Evolutionary conservation across 1,139 yeast genomes (phyloP), one percentile per base, ranked within the genome.

Genomic region (Sporopachydermia cereana): DNA sequence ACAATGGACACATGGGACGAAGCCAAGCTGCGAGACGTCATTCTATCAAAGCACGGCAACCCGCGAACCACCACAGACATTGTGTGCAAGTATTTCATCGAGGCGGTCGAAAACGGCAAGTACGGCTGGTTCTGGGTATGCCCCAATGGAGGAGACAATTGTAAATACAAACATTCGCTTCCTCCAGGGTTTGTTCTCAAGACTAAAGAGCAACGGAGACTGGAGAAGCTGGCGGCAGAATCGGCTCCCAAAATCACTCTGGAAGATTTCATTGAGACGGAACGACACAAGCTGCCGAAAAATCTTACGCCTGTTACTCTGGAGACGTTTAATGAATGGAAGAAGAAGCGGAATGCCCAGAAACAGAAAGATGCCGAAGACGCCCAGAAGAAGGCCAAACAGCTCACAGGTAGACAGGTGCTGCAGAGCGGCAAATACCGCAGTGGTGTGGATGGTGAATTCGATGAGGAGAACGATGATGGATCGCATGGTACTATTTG

Each of bases 121-220:
- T 91, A 93, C 61, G 98, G 99, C 56, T 91, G 98, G 98, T 89
- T 91, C 66, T 91, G 98, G 99, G 75, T 76, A 27, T 91, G 99
- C 69, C 99, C 98, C 31, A 85, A 85, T 56, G 91, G 91, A 39
- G 96, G 96, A 51, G 79, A 82, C 54, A 82, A 77, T 47, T 93
- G 99, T 76, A 91, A 83, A 70, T 93, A 93, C 69, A 79, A 76
- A 63, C 99, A 93, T 65, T 83, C 97, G n/a, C 72, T 93, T 56
- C 99, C 99, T 41, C 88, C 93, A 42, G 99, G 98, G 1, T 93
- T 88, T 63, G 94, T 86, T 46, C 76, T 93, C 66, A 93, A 91
- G 72, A 91, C 98, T 43, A 89, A 88, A 66, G 98, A 91, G 62
- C 96, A 93, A 63, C 82, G 84, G 72, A 76, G 89, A 59, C 67